Evolutionary conservation across 257 asterid genomes (phyloP).

Genomic region (Jacaranda mimosifolia): DNA sequence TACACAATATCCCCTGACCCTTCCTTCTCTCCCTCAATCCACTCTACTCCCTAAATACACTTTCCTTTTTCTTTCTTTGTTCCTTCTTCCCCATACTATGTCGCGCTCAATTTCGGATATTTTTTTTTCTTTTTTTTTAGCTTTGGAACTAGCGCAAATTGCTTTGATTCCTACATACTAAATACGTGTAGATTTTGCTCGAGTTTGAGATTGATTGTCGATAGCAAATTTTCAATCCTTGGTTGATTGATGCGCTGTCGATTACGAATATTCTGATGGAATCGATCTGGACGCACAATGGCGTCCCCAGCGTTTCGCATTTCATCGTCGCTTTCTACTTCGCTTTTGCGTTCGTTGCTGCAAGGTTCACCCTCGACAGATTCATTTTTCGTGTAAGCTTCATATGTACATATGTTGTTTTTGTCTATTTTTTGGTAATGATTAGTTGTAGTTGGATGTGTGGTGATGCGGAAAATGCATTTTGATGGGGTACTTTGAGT

Average conservation of each 20-base stretch:
- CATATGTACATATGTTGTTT: neutral
- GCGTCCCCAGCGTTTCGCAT: slow-evolving; percentile 61
- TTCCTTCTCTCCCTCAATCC: slow-evolving; percentile 39
- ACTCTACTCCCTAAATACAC: slow-evolving; percentile 36
- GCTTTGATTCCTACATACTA: neutral
- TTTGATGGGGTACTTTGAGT: neutral
- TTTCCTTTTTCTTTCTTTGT: neutral
- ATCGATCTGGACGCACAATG: slow-evolving; percentile 57
- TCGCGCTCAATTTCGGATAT: slow-evolving; percentile 27
- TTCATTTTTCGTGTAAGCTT: slow-evolving; percentile 76
- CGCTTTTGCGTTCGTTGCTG: slow-evolving; percentile 63
- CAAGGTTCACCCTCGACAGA: slow-evolving; percentile 80
- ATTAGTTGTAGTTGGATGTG: neutral
- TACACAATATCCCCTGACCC: slow-evolving; percentile 1
- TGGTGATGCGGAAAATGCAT: slow-evolving; percentile 27
- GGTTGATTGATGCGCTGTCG: slow-evolving; percentile 39
- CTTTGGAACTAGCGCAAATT: slow-evolving; percentile 8
- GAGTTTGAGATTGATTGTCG: slow-evolving; percentile 3
- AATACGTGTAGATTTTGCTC: slow-evolving; percentile 22
- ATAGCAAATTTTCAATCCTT: neutral
- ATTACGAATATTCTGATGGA: slow-evolving; percentile 55
- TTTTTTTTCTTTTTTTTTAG: slow-evolving; percentile 17
- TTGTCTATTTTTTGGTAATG: neutral
- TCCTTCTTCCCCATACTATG: neutral
- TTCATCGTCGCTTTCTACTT: slow-evolving; percentile 59